Conservation (phyloP, 75 land plant species). For the Selaginella moellendorffii region DNA sequence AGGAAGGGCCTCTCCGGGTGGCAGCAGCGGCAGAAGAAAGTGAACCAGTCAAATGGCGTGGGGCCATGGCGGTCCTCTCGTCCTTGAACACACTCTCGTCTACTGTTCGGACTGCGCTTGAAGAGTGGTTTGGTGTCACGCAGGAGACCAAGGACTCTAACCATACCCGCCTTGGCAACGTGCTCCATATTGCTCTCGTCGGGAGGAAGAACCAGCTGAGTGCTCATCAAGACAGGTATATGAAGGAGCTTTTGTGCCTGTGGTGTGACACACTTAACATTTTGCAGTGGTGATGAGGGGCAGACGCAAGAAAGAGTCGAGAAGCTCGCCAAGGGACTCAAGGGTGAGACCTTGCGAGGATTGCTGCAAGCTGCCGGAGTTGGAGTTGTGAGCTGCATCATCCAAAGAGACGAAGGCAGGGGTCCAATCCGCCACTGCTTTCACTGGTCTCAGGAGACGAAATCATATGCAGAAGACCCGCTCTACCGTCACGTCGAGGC, state of each 20-base stretch:
- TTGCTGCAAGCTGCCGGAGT: slow-evolving; percentile 60
- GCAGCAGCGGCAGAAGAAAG: slow-evolving; percentile 8
- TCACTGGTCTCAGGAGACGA: slow-evolving; percentile 67
- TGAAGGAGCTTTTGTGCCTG: background rate
- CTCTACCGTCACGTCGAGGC: slow-evolving; percentile 94
- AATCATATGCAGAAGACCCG: slow-evolving; percentile 77
- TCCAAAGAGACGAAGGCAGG: slow-evolving; percentile 96
- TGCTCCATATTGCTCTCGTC: slow-evolving; percentile 82
- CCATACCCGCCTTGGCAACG: slow-evolving; percentile 43
- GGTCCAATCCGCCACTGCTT: slow-evolving; percentile 92
- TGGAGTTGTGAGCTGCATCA: slow-evolving; percentile 80
- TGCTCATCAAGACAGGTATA: slow-evolving; percentile 86
- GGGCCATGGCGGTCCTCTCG: slow-evolving; percentile 36
- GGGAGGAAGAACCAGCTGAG: slow-evolving; percentile 95
- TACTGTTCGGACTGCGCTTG: slow-evolving; percentile 61
- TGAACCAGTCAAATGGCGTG: background rate
- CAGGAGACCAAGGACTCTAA: slow-evolving; percentile 19
- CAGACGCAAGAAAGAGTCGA: slow-evolving; percentile 92
- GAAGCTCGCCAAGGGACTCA: slow-evolving; percentile 73
- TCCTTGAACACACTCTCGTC: slow-evolving; percentile 59
- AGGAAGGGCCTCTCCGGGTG: slow-evolving; percentile 51
- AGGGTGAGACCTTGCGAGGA: slow-evolving; percentile 43
- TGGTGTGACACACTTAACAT: slow-evolving; percentile 3
- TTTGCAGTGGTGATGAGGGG: slow-evolving; percentile 92
- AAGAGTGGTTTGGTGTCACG: slow-evolving; percentile 26